Base-by-base conservation (phyloP, 1,139 yeast genomes). In the Saccharomycopsis crataegensis region DNA sequence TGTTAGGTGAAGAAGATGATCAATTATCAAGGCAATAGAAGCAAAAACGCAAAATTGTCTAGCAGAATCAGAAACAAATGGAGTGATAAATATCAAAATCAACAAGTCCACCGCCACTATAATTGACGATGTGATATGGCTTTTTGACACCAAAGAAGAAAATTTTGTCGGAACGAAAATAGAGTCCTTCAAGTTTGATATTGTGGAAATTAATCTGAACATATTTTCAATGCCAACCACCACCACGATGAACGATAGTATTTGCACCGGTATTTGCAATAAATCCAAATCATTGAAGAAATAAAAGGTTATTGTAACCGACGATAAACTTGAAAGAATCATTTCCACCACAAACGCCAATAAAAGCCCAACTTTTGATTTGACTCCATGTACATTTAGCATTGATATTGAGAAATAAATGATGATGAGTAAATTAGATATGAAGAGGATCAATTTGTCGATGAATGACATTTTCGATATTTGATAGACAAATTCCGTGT, bases 271-370 rank as follows among this genome's bases (percentile, higher is more conserved):
- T 5, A 70, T 62, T 48, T 70, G 69, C 17, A 69, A 62, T 40
- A 70, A 60, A 48, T 68, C 70, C 9, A 65, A 59, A 6, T 63
- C 63, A 45, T 65, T 60, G 59, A 66, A 70, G 32, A 71, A 55
- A 51, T 69, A 65, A 3, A 74, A 68, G 0, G 78, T 75, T 8
- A 82, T 59, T 0, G 91, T 74, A 1, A 80, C 76, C 0, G 86
- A 72, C 1, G 82, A 69, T 11, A 71, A 64, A 8, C 76, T 53
- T 1, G 88, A 70, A 6, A 86, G 63, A 0, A 68, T 44, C 1
- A 75, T 64, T 59, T 83, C 82, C 1, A 77, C 77, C 0, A 74
- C 34, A 71, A 85, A 82, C 0, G 90, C 91, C n/a, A 76, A 55
- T 7, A 83, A 60, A 11, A 86, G 67, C 0, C 93, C 91, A 1